phyloP scores from a whole-genome alignment of 2,329 filamentous ascomycete species.

The Exophiala bonariae region DNA sequence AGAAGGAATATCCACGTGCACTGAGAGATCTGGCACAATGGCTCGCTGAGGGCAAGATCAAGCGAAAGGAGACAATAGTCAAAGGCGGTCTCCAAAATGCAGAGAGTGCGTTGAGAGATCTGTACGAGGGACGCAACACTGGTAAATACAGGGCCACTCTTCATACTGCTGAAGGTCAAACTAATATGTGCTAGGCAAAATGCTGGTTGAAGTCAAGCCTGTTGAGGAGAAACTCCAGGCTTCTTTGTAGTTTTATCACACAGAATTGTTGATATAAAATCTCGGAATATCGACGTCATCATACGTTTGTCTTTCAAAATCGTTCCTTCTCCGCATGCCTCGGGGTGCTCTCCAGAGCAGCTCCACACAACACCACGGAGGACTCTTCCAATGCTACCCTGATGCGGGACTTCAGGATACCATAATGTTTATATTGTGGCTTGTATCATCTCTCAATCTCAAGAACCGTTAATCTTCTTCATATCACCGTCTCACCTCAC shows the following conservation, averaged over 20 bases:
- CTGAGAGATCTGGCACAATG: constrained; percentile 63
- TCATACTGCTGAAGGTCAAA: not conserved
- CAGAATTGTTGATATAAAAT: too few relatives aligned
- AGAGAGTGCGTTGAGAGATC: constrained; percentile 61
- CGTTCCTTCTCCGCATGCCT: too few relatives aligned
- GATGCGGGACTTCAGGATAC: constrained; percentile 1
- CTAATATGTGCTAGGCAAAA: constrained; percentile 17
- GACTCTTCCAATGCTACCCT: constrained; percentile 5
- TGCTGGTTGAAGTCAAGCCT: constrained; percentile 51
- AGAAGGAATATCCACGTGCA: constrained; percentile 57
- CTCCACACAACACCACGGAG: too few relatives aligned
- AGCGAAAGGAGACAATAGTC: constrained; percentile 70
- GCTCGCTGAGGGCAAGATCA: constrained; percentile 70
- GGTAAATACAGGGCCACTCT: constrained; percentile 47
- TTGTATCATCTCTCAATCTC: too few relatives aligned
- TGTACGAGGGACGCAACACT: constrained; percentile 70
- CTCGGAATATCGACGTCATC: too few relatives aligned
- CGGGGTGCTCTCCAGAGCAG: too few relatives aligned
- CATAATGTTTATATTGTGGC: too few relatives aligned
- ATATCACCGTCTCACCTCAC: not conserved
- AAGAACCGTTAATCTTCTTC: too few relatives aligned
- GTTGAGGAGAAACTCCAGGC: constrained; percentile 29
- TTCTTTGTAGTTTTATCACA: constrained; percentile 10
- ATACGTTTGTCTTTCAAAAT: too few relatives aligned
- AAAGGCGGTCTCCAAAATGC: constrained; percentile 67